Conservation (phyloP, 352 stramenopile genomes). For the Pythium rhizo-oryzae region DNA sequence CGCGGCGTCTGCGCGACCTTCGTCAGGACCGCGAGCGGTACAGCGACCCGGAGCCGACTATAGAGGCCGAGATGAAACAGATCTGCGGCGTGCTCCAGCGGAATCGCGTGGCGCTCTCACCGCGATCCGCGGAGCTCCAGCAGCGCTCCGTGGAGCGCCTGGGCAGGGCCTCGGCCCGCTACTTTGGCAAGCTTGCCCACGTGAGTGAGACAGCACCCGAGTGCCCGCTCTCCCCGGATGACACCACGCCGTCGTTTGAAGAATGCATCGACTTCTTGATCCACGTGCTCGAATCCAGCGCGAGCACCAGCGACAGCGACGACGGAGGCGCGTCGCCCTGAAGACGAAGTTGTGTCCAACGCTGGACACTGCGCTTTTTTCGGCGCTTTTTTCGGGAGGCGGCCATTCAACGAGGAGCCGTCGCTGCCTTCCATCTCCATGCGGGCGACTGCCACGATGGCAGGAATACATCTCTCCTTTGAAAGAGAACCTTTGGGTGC, state of each 20-base stretch:
- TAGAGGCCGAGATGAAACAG: constrained; percentile 5
- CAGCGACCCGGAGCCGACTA: not conserved
- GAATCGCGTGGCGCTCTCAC: constrained; percentile 4
- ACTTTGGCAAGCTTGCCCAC: not conserved
- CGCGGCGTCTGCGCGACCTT: not conserved
- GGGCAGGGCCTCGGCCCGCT: not conserved
- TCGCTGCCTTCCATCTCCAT: too few species aligned
- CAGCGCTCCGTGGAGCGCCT: constrained; percentile 7
- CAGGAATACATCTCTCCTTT: not conserved
- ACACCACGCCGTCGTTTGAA: constrained; percentile 13
- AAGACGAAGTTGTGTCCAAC: not conserved
- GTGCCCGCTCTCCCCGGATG: not conserved
- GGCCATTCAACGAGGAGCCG: not conserved
- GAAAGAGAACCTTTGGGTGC: too few species aligned
- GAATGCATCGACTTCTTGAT: constrained; percentile 23
- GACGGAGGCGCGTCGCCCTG: not conserved
- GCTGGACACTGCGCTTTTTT: not conserved
- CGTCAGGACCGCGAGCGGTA: constrained; percentile 5
- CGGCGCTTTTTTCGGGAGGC: not conserved
- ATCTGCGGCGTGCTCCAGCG: constrained; percentile 17
- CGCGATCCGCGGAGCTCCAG: constrained; percentile 7
- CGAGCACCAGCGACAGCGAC: not conserved
- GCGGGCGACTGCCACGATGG: not conserved
- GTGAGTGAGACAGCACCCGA: not conserved
- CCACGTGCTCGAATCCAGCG: constrained; percentile 3